Percentiles rank a stretch among this genome's conserved stretches.
These are phyloP conservation scores for Spathaspora boniae DNA, from an alignment of 805 yeast species.

Conservation along the genomic window DNA sequence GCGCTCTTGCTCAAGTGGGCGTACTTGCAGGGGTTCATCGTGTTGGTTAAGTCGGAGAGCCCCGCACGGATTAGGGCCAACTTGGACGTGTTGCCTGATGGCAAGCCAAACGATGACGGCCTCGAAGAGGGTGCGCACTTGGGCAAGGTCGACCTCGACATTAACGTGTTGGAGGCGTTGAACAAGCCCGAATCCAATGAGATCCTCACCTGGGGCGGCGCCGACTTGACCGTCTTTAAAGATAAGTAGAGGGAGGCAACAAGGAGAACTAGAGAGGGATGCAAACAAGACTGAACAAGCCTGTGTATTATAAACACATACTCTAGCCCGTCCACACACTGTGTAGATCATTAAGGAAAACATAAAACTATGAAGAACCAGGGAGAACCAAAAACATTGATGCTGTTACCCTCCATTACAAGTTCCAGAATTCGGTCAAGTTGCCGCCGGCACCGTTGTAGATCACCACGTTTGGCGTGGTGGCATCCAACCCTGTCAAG, in stretches of 20 bases:
- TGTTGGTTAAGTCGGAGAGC: slow-evolving; percentile 64
- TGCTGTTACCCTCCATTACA: no score
- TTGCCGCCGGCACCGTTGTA: slow-evolving; percentile 60
- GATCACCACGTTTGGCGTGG: slow-evolving; percentile 58
- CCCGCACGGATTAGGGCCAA: slow-evolving; percentile 51
- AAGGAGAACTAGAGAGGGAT: no score
- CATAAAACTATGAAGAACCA: no score
- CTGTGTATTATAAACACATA: no score
- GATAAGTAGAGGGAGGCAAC: no score
- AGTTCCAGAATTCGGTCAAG: slow-evolving; percentile 49
- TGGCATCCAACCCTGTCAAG: slow-evolving; percentile 42
- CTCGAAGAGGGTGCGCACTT: slow-evolving; percentile 20
- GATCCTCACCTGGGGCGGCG: slow-evolving; percentile 28
- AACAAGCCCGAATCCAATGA: slow-evolving; percentile 35
- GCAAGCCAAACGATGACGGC: slow-evolving; percentile 15
- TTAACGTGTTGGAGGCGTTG: slow-evolving; percentile 32
- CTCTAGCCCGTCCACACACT: no score
- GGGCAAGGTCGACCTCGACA: slow-evolving; percentile 39
- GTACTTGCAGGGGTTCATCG: slow-evolving; percentile 64
- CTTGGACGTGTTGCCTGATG: slow-evolving; percentile 45
- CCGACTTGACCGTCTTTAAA: slow-evolving; percentile 29
- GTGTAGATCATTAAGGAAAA: no score
- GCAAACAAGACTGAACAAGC: no score
- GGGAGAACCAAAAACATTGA: no score
- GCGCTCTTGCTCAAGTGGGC: slow-evolving; percentile 75